phyloP scores from a whole-genome alignment of 1,284 basidiomycete species.

The Cystobasidium sp. region DNA sequence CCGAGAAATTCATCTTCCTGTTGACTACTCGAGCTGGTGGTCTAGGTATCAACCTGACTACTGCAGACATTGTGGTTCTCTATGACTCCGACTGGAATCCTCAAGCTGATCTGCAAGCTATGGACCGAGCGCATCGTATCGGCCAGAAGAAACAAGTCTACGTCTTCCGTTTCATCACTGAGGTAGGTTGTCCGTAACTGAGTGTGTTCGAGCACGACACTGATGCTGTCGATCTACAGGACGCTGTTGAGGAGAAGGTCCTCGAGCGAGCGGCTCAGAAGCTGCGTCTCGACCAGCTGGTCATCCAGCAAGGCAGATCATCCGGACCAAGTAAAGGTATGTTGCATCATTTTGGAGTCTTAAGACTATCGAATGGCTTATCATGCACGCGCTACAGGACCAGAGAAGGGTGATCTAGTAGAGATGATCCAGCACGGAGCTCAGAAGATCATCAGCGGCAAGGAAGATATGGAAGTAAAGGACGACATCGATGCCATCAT shows the following conservation, averaged over 20 bases:
- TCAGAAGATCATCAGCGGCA: constrained; percentile 89
- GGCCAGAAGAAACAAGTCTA: constrained; percentile 99
- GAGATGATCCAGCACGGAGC: constrained; percentile 99
- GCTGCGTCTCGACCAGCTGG: constrained; percentile 90
- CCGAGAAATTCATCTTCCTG: constrained; percentile 96
- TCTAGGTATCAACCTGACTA: constrained; percentile 94
- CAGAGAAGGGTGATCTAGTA: constrained; percentile 90
- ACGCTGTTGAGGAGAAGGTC: constrained; percentile 96
- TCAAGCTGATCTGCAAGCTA: constrained; percentile 97
- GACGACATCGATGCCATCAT: constrained; percentile 97
- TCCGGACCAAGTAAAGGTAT: constrained; percentile 59
- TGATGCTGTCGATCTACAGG: constrained; percentile 52
- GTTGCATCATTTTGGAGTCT: background rate
- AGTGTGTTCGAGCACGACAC: constrained; percentile 18
- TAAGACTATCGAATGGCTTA: too few species aligned
- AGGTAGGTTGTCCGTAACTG: constrained; percentile 59
- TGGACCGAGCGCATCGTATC: constrained; percentile 98
- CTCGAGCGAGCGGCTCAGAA: constrained; percentile 96
- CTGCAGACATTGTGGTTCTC: constrained; percentile 93
- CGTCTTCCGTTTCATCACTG: constrained; percentile 96
- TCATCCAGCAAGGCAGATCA: constrained; percentile 91
- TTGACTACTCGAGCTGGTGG: constrained; percentile 98
- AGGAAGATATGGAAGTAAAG: constrained; percentile 71
- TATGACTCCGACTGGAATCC: constrained; percentile 99
- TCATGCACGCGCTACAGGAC: constrained; percentile 55